These are phyloP conservation scores for Coemansia sp. DNA, from an alignment of 192 early-diverging fungal species.

Conservation along the genomic window DNA sequence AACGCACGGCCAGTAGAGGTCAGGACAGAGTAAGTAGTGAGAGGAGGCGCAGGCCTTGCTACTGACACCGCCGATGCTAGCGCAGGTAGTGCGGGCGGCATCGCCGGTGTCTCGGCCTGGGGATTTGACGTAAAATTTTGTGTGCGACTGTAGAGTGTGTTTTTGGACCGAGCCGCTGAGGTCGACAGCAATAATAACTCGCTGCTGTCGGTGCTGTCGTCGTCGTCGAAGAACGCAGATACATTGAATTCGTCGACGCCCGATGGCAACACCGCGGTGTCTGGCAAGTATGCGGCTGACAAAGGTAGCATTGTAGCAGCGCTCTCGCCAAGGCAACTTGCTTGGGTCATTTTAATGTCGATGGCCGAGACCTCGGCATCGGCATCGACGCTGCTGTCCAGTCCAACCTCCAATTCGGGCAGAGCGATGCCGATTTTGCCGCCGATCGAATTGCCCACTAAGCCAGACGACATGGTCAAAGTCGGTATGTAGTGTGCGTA, in stretches of 20 bases:
- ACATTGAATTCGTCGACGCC: constrained; percentile 33
- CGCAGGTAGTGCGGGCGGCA: not conserved
- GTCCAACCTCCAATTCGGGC: not conserved
- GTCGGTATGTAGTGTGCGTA: not conserved
- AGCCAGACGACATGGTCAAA: not conserved
- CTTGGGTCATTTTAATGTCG: not conserved
- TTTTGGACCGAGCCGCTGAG: not conserved
- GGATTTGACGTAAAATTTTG: not conserved
- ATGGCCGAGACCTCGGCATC: not conserved
- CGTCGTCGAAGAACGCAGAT: constrained; percentile 34
- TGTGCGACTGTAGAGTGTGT: not conserved
- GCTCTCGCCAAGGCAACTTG: not conserved
- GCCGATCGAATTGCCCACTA: not conserved
- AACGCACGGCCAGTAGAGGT: not conserved
- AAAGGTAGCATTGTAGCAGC: not conserved
- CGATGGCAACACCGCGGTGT: not conserved
- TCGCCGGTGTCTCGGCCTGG: not conserved
- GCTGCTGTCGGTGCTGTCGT: not conserved
- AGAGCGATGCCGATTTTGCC: not conserved
- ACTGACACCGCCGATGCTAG: not conserved
- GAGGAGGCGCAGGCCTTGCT: not conserved
- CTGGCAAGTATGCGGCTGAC: not conserved
- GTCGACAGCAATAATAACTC: not conserved
- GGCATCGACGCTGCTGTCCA: not conserved
- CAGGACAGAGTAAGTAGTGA: not conserved